Percentiles rank a stretch among this genome's conserved stretches.
These are phyloP conservation scores for Diaporthe destruens DNA, from an alignment of 2,329 filamentous ascomycete species.

Conservation along the genomic window DNA sequence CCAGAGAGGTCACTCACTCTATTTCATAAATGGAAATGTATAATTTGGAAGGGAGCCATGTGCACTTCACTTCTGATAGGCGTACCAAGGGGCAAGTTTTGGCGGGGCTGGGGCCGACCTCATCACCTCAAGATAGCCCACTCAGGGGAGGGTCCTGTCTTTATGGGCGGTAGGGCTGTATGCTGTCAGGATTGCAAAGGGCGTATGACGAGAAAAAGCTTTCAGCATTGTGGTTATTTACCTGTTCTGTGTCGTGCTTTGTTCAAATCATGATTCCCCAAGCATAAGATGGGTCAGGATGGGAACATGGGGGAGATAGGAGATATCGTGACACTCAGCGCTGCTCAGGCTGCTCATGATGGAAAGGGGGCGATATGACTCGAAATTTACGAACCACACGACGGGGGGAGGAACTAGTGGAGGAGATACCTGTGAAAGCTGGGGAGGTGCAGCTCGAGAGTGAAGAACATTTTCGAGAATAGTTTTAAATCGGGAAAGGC, in stretches of 20 bases:
- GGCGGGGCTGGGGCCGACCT: constrained; percentile 24
- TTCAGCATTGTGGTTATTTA: constrained; percentile 29
- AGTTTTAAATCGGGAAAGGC: constrained; percentile 6
- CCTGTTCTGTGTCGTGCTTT: constrained; percentile 14
- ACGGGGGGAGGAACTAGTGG: constrained; percentile 19
- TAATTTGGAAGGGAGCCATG: constrained; percentile 47
- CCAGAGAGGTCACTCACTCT: constrained; percentile 35
- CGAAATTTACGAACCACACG: constrained; percentile 38
- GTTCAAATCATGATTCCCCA: constrained; percentile 34
- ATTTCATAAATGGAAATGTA: constrained; percentile 52
- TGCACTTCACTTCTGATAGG: constrained; percentile 38
- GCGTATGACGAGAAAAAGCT: constrained; percentile 33
- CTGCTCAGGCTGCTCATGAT: constrained; percentile 1
- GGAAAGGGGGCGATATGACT: constrained; percentile 25
- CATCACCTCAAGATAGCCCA: constrained; percentile 32
- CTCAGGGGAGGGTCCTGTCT: constrained; percentile 9
- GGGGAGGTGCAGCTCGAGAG: neutral
- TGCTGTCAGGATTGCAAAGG: constrained; percentile 22
- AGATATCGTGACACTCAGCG: constrained; percentile 18
- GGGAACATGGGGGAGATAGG: neutral
- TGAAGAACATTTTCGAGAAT: constrained; percentile 2
- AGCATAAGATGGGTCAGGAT: constrained; percentile 22
- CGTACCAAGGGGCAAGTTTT: constrained; percentile 21
- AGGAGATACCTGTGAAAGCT: constrained; percentile 32
- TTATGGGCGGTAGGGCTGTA: constrained; percentile 16